A percentile compares a stretch with the other conserved stretches of the same genome.
Evolutionary conservation across 495 filamentous ascomycete genomes (phyloP).

Genomic region (Xylaria bambusicola): DNA sequence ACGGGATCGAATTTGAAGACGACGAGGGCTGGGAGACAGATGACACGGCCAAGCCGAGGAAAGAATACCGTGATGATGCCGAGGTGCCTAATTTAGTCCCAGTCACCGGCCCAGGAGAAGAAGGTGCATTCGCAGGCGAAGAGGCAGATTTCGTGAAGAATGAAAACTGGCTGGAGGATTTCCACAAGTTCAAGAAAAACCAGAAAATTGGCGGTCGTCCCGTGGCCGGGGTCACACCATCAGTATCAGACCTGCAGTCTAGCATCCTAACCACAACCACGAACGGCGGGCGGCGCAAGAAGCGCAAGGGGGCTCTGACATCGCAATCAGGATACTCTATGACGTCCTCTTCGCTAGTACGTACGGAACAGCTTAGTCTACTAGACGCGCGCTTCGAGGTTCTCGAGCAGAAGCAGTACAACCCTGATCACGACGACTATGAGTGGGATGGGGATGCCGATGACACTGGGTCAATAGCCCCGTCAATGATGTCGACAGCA

Average conservation of each 20-base stretch:
- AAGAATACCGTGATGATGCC: slow-evolving; percentile 44
- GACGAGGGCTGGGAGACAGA: slow-evolving; percentile 94
- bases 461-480: slow-evolving; percentile 35
- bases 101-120: slow-evolving; percentile 30
- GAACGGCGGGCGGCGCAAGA: slow-evolving; percentile 73
- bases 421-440: slow-evolving; percentile 68
- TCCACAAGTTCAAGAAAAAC: slow-evolving; percentile 84
- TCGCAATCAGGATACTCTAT: slow-evolving; percentile 93
- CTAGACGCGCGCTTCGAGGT: slow-evolving; percentile 91
- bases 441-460: slow-evolving; percentile 51
- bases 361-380: slow-evolving; percentile 84
- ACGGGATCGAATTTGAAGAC: slow-evolving; percentile 56
- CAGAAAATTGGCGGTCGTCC: slow-evolving; percentile 50
- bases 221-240: slow-evolving; percentile 41
- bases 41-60: slow-evolving; percentile 74
- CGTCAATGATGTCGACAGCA: slow-evolving; percentile 47
- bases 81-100: slow-evolving; percentile 53
- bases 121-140: slow-evolving; percentile 24
- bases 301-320: slow-evolving; percentile 87
- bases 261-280: slow-evolving; percentile 80
- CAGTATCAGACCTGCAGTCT: slow-evolving; percentile 66
- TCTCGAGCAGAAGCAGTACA: slow-evolving; percentile 76
- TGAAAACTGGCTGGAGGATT: slow-evolving; percentile 84
- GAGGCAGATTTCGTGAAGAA: slow-evolving; percentile 47
- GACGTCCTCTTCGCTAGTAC: slow-evolving; percentile 84